phyloP scores from a whole-genome alignment of 768 basidiomycete species.

The Suillus americanus region DNA sequence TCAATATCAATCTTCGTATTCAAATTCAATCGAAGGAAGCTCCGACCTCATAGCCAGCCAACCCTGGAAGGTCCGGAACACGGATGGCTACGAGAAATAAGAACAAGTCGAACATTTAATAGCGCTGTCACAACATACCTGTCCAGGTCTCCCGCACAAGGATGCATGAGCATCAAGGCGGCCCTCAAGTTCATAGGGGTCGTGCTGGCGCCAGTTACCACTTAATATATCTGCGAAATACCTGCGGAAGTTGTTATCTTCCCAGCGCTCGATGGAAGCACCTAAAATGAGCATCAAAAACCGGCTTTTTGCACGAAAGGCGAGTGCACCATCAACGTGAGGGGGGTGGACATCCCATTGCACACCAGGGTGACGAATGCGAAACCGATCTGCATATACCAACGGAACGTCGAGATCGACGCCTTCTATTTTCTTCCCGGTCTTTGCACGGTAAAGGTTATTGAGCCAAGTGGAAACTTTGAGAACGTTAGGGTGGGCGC shows the following conservation, averaged over 20 bases:
- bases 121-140: conserved; percentile 31
- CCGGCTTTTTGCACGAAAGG: conserved; percentile 12
- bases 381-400: conserved; percentile 72
- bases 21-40: conserved; percentile 8
- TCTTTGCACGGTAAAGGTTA: conserved; percentile 54
- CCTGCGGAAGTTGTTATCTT: conserved; percentile 55
- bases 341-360: conserved; percentile 55
- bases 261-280: conserved; percentile 75
- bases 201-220: conserved; percentile 64
- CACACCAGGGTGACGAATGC: conserved; percentile 67
- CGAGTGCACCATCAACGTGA: conserved; percentile 49
- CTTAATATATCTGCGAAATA: conserved; percentile 63
- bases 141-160: conserved; percentile 57
- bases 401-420: conserved; percentile 64
- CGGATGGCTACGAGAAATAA: conserved; percentile 35
- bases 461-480: conserved; percentile 59
- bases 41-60: conserved; percentile 68
- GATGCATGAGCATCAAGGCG: conserved; percentile 62
- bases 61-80: conserved; percentile 72
- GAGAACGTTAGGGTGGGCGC: conserved; percentile 66
- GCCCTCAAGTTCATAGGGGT: conserved; percentile 62
- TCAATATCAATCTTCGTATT: conserved; percentile 9
- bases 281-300: conserved; percentile 38
- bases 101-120: background rate
- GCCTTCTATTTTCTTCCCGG: conserved; percentile 39